Evolutionary conservation across 768 basidiomycete genomes (phyloP).

Genomic region (Xerocomus brunneocitrinus): DNA sequence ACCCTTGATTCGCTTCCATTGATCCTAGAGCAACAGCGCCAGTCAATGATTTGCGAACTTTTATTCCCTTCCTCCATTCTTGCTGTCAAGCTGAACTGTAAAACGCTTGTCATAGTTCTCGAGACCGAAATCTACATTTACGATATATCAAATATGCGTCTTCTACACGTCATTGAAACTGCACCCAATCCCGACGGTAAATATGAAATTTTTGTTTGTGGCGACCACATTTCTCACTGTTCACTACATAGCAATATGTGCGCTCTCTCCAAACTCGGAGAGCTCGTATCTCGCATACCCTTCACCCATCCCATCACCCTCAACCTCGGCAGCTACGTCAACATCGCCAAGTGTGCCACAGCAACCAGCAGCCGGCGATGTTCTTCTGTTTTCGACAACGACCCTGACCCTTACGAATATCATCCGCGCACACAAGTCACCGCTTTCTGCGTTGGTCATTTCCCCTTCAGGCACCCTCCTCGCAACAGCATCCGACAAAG

Average conservation of each 20-base stretch:
- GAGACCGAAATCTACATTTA: constrained; percentile 99
- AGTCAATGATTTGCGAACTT: constrained; percentile 98
- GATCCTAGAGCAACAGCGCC: constrained; percentile 50
- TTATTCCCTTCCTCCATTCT: constrained; percentile 96
- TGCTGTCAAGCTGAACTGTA: constrained; percentile 96
- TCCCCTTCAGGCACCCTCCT: constrained; percentile 85
- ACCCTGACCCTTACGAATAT: constrained; percentile 91
- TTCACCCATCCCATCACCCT: constrained; percentile 83
- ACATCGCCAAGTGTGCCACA: constrained; percentile 36
- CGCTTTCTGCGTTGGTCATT: constrained; percentile 82
- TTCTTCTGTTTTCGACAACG: constrained; percentile 91
- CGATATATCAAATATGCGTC: constrained; percentile 97
- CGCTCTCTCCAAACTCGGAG: constrained; percentile 90
- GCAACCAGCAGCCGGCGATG: constrained; percentile 65
- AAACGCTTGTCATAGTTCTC: constrained; percentile 91
- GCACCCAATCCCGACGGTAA: constrained; percentile 91
- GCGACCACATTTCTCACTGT: constrained; percentile 1
- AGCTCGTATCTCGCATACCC: constrained; percentile 95
- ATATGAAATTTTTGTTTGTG: constrained; percentile 3
- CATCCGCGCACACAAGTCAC: constrained; percentile 94
- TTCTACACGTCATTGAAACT: constrained; percentile 96
- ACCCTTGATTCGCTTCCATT: constrained; percentile 3
- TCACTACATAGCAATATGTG: constrained; percentile 73
- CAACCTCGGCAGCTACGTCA: constrained; percentile 45
- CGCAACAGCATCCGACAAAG: constrained; percentile 91